Evolutionary conservation across 2,329 filamentous ascomycete species (phyloP).

Genomic region (Stylonectria norvegica): DNA sequence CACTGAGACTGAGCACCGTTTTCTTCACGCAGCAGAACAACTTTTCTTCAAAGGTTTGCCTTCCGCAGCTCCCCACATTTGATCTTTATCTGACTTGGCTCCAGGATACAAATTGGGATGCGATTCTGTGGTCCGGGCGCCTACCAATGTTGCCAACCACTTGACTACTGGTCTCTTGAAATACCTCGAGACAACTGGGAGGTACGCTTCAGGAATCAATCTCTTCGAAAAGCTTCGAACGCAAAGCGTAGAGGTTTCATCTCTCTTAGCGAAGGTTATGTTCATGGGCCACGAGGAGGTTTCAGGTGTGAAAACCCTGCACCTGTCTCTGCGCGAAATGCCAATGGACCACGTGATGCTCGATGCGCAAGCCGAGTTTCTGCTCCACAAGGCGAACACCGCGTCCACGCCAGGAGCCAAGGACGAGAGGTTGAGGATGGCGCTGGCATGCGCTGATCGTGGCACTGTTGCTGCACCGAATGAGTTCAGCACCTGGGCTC

Average conservation of each 20-base stretch:
- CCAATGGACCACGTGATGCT: conserved; percentile 98
- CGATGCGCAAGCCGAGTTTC: conserved; percentile 89
- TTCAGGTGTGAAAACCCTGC: conserved; percentile 82
- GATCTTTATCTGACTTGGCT: conserved; percentile 14
- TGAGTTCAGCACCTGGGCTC: conserved; percentile 95
- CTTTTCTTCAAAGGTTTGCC: conserved; percentile 83
- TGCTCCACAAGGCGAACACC: conserved; percentile 73
- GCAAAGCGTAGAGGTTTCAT: conserved; percentile 90
- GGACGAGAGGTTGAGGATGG: conserved; percentile 73
- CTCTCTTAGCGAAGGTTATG: conserved; percentile 82
- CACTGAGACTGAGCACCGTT: conserved; percentile 96
- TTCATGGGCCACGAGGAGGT: conserved; percentile 97
- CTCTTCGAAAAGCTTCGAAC: conserved; percentile 92
- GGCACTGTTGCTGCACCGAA: conserved; percentile 93
- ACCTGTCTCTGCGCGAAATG: conserved; percentile 82
- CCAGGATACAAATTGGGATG: conserved; percentile 91
- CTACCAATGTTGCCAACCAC: conserved; percentile 94
- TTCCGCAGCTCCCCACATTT: too few relatives aligned
- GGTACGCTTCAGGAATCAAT: conserved; percentile 93
- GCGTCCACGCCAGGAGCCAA: conserved; percentile 53
- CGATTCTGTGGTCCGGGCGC: conserved; percentile 94
- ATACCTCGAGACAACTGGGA: conserved; percentile 93
- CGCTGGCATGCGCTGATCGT: conserved; percentile 87
- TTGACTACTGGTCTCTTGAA: conserved; percentile 88
- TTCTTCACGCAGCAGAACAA: conserved; percentile 88